A percentile compares a stretch with the other conserved stretches of the same genome.
Conservation (phyloP, 2,329 filamentous ascomycete genomes). For the Cladosporium oxysporum region DNA sequence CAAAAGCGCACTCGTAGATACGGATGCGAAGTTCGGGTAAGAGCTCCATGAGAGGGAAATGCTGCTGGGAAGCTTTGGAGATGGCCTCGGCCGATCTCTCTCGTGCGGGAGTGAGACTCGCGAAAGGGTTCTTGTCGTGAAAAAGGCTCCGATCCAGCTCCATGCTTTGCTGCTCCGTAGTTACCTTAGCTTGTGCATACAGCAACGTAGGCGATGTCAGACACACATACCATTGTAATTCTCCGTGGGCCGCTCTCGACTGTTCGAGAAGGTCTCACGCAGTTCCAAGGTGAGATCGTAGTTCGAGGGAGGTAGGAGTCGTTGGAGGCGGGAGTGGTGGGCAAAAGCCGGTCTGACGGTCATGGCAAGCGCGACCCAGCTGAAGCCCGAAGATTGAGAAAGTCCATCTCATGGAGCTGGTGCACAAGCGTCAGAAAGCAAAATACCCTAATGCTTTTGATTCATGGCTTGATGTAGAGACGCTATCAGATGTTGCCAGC, state of each 20-base stretch:
- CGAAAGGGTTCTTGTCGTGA: neutral
- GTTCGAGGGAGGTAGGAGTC: neutral
- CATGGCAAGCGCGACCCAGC: neutral
- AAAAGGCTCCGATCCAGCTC: neutral
- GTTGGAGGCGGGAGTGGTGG: neutral
- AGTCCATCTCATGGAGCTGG: neutral
- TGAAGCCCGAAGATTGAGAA: neutral
- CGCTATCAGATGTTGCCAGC: constrained; percentile 12
- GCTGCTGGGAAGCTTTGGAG: neutral
- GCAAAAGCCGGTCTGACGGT: neutral
- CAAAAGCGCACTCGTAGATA: neutral
- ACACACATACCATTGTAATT: neutral
- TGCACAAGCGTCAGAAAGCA: neutral
- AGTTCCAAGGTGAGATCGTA: neutral
- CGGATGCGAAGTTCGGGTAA: neutral
- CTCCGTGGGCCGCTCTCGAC: neutral
- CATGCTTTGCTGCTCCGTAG: neutral
- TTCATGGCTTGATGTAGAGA: neutral
- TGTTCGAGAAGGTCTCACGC: neutral
- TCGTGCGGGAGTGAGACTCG: neutral
- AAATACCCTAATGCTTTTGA: neutral
- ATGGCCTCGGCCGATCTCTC: neutral
- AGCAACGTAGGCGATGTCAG: neutral
- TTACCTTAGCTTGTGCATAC: neutral
- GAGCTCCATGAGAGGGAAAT: neutral